phyloP scores from a whole-genome alignment of 495 filamentous ascomycete species.

The Penicillium subrubescens region DNA sequence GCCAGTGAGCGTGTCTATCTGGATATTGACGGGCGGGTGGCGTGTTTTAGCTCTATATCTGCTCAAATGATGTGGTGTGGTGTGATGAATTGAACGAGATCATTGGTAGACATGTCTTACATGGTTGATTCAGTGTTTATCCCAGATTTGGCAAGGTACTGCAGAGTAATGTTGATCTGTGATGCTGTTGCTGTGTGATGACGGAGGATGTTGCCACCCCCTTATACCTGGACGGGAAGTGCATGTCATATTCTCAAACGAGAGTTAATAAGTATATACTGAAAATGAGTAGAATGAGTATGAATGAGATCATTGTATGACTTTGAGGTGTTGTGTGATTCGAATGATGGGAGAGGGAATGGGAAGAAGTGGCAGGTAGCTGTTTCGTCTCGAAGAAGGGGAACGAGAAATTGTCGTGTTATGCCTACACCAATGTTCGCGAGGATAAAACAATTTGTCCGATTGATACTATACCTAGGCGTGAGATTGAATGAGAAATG shows the following conservation, averaged over 20 bases:
- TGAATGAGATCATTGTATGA: neutral
- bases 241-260: neutral
- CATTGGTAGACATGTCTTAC: neutral
- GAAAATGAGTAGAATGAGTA: neutral
- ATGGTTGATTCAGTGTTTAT: neutral
- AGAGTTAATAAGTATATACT: neutral
- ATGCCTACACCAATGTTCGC: too few species aligned
- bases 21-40: neutral
- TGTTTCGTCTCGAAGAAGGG: too few species aligned
- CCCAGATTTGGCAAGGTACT: neutral
- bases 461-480: too few species aligned
- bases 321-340: too few species aligned
- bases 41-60: neutral
- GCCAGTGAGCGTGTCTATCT: neutral
- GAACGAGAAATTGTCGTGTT: too few species aligned
- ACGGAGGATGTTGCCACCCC: slow-evolving; percentile 1
- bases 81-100: neutral
- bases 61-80: neutral
- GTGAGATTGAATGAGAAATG: too few species aligned
- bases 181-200: neutral
- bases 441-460: too few species aligned
- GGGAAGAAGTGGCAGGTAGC: too few species aligned
- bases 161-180: neutral
- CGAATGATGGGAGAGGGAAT: too few species aligned
- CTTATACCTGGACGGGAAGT: neutral